Conservation (phyloP, 805 yeast genomes). For the Cyberlindnera sargentensis region DNA sequence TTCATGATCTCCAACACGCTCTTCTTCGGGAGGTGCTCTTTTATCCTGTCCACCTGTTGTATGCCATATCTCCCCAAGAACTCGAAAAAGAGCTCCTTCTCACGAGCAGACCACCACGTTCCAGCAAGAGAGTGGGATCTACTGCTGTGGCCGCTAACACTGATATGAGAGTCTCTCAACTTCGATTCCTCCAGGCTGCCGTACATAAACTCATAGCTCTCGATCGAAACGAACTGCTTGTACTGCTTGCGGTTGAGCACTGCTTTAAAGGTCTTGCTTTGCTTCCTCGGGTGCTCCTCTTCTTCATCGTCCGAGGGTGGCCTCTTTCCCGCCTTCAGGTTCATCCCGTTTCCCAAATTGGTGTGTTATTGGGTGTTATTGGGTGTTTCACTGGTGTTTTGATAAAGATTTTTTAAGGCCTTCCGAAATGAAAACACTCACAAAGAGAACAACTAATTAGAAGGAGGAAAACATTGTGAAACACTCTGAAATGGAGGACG, state of each 20-base stretch:
- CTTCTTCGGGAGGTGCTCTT: conserved; percentile 33
- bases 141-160: background rate
- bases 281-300: background rate
- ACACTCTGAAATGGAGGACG: background rate
- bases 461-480: too few relatives aligned
- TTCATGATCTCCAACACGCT: conserved; percentile 35
- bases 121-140: conserved; percentile 1
- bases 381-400: too few relatives aligned
- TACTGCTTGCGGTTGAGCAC: background rate
- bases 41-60: conserved; percentile 35
- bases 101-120: conserved; percentile 20
- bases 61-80: conserved; percentile 44
- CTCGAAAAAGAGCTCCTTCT: conserved; percentile 46
- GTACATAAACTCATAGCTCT: conserved; percentile 1
- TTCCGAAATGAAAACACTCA: background rate
- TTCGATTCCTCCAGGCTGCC: background rate
- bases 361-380: too few relatives aligned
- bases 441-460: background rate
- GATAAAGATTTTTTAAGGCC: too few relatives aligned
- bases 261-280: background rate
- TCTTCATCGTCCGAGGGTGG: too few relatives aligned
- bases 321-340: too few relatives aligned
- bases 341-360: too few relatives aligned
- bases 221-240: background rate
- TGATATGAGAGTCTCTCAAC: background rate